A percentile compares a stretch with the other conserved stretches of the same genome.
phyloP scores from a whole-genome alignment of 2,329 filamentous ascomycete genomes.

The Aspergillus unguis region DNA sequence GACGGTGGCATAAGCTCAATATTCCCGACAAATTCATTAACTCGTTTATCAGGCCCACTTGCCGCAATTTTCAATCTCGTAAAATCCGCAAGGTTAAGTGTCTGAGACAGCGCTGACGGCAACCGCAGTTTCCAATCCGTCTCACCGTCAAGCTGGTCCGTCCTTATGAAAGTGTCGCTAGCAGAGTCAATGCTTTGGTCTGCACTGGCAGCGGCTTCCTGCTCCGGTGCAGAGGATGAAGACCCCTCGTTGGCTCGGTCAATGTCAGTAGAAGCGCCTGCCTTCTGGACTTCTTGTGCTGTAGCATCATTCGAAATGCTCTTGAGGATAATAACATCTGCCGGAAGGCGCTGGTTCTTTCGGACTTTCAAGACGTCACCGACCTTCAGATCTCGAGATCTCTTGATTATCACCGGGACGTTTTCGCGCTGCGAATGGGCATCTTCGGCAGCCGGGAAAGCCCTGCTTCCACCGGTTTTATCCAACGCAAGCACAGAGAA shows the following conservation, averaged over 20 bases:
- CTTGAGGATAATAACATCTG: constrained; percentile 90
- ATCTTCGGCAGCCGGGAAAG: constrained; percentile 6
- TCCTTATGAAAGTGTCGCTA: constrained; percentile 94
- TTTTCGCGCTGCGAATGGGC: constrained; percentile 22
- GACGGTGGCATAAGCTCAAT: constrained; percentile 66
- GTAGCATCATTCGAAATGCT: constrained; percentile 61
- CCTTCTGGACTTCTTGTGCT: constrained; percentile 21
- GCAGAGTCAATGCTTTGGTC: constrained; percentile 36
- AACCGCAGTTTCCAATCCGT: constrained; percentile 97
- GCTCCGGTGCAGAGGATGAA: constrained; percentile 11
- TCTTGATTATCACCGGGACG: constrained; percentile 68
- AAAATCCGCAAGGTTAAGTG: constrained; percentile 69
- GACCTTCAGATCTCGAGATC: constrained; percentile 84
- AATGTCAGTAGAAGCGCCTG: constrained; percentile 26
- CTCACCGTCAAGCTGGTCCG: constrained; percentile 94
- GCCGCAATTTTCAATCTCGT: constrained; percentile 66
- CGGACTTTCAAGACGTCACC: constrained; percentile 91
- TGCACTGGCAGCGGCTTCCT: constrained; percentile 17
- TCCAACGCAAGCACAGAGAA: constrained; percentile 76
- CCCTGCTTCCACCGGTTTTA: constrained; percentile 26
- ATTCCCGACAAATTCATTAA: constrained; percentile 93
- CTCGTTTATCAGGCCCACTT: constrained; percentile 85
- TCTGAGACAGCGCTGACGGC: constrained; percentile 80
- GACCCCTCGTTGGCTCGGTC: constrained; percentile 23
- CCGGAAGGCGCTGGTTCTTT: constrained; percentile 90